Evolutionary conservation across 768 basidiomycete genomes (phyloP).

Genomic region (Trametes meyenii): DNA sequence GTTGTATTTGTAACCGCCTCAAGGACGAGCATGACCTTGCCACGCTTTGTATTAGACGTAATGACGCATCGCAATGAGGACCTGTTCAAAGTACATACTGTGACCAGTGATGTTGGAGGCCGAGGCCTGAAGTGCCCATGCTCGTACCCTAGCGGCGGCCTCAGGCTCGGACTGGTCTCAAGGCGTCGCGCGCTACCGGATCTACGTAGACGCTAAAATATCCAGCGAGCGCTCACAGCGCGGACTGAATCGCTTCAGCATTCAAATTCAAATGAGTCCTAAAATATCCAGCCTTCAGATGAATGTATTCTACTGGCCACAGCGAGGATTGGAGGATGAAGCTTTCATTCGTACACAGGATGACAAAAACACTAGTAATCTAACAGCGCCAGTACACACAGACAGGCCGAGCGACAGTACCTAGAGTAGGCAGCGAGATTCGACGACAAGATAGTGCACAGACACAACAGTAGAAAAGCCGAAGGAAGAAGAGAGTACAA

Average conservation of each 20-base stretch:
- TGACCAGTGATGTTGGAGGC: background rate
- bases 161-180: too few relatives aligned
- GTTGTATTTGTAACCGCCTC: constrained; percentile 18
- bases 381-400: constrained; percentile 28
- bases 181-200: too few relatives aligned
- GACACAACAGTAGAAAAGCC: constrained; percentile 5
- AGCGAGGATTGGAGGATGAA: background rate
- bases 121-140: too few relatives aligned
- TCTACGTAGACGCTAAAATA: too few relatives aligned
- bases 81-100: background rate
- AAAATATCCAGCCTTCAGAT: too few relatives aligned
- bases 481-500: constrained; percentile 7
- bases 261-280: too few relatives aligned
- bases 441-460: constrained; percentile 19
- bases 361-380: constrained; percentile 26
- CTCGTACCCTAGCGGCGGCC: too few relatives aligned
- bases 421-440: constrained; percentile 21
- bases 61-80: background rate
- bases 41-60: background rate
- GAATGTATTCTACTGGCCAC: too few relatives aligned
- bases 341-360: constrained; percentile 17
- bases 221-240: too few relatives aligned
- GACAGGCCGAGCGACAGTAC: constrained; percentile 19
- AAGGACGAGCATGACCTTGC: background rate
- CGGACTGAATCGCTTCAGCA: too few relatives aligned